Evolutionary conservation across 1,284 basidiomycete genomes (phyloP).

Genomic region (Leccinum pachyderme): DNA sequence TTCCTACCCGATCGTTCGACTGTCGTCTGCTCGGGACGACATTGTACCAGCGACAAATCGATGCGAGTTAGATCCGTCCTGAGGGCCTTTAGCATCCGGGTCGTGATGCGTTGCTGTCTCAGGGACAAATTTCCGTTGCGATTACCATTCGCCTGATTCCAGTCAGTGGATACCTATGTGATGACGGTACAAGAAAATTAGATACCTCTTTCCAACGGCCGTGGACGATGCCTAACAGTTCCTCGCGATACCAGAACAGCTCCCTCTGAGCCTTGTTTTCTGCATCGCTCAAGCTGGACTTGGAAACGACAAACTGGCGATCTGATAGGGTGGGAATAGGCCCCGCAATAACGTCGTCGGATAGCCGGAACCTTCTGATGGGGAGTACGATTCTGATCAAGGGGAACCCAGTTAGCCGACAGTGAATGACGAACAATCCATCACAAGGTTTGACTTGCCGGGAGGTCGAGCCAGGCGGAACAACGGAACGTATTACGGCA

Average conservation of each 20-base stretch:
- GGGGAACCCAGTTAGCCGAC: conserved; percentile 5
- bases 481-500: conserved; percentile 53
- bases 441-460: conserved; percentile 47
- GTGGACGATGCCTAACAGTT: conserved; percentile 65
- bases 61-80: conserved; percentile 63
- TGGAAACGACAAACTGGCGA: conserved; percentile 90
- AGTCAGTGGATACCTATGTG: conserved; percentile 3
- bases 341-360: conserved; percentile 53
- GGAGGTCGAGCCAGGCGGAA: conserved; percentile 83
- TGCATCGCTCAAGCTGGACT: conserved; percentile 56
- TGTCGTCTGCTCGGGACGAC: conserved; percentile 32
- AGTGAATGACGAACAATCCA: conserved; percentile 2
- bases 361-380: conserved; percentile 64
- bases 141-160: conserved; percentile 64
- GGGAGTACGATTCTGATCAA: conserved; percentile 72
- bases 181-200: conserved; percentile 27
- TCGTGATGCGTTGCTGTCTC: conserved; percentile 70
- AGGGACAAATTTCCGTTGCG: conserved; percentile 75
- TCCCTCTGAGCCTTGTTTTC: conserved; percentile 68
- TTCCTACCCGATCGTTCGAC: conserved; percentile 36
- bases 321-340: conserved; percentile 84
- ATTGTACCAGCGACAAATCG: conserved; percentile 50
- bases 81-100: conserved; percentile 73
- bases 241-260: conserved; percentile 93
- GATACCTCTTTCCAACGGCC: conserved; percentile 79